These are phyloP conservation scores for Chenopodium formosanum DNA, from an alignment of 148 eudicot genomes.

Conservation along the genomic window DNA sequence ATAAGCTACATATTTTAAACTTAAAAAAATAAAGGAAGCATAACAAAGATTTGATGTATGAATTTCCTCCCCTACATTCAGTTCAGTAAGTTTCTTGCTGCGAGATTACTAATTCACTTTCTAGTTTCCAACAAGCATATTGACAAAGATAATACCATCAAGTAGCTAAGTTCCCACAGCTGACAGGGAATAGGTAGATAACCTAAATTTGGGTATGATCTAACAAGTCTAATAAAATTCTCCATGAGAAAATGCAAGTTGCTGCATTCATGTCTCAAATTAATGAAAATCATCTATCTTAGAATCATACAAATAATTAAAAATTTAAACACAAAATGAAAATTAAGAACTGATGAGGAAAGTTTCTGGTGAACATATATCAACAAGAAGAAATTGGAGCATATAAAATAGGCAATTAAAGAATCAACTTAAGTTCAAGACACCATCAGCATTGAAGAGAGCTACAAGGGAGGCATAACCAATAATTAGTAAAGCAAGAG, in stretches of 20 bases:
- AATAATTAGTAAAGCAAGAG: conserved; percentile 6
- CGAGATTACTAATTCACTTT: too few relatives aligned
- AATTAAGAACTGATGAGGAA: not conserved
- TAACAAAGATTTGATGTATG: too few relatives aligned
- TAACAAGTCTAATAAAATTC: not conserved
- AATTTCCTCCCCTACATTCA: too few relatives aligned
- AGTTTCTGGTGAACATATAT: not conserved
- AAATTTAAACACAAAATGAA: too few relatives aligned
- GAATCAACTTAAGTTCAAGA: not conserved
- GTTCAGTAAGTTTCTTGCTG: too few relatives aligned
- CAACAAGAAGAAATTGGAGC: not conserved
- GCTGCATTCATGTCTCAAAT: not conserved
- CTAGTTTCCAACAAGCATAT: too few relatives aligned
- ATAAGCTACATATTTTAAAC: too few relatives aligned
- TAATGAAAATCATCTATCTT: too few relatives aligned
- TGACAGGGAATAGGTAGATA: not conserved
- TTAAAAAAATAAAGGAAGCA: too few relatives aligned
- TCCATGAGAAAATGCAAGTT: not conserved
- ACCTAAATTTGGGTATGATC: not conserved
- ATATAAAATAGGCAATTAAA: not conserved
- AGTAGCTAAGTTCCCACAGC: not conserved
- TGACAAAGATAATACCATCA: not conserved
- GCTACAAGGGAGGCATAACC: not conserved
- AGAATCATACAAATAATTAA: too few relatives aligned
- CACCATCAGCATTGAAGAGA: not conserved